Evolutionary conservation across 2,329 filamentous ascomycete species (phyloP).

Genomic region (Emergomyces africanus): DNA sequence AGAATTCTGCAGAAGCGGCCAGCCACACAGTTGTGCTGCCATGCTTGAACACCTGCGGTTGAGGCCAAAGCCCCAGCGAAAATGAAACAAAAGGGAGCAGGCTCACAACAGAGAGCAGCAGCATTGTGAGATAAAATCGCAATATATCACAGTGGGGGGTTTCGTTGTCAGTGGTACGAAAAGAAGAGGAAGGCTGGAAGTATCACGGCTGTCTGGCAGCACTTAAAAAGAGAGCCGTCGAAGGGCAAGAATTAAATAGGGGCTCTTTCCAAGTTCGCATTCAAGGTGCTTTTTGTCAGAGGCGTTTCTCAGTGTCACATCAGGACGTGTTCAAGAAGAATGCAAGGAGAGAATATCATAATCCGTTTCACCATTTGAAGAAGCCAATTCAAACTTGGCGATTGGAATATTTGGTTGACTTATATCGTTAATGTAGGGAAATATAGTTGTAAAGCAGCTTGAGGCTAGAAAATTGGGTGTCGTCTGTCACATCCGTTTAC

Average conservation of each 20-base stretch:
- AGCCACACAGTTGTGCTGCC: conserved; percentile 10
- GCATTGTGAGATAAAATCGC: not conserved
- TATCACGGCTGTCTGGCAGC: not conserved
- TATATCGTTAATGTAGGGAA: not conserved
- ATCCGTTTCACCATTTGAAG: not conserved
- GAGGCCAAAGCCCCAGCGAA: conserved; percentile 8
- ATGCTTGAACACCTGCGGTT: conserved; percentile 7
- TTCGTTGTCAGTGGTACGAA: not conserved
- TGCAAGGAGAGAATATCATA: not conserved
- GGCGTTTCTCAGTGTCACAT: not conserved
- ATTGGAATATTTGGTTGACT: not conserved
- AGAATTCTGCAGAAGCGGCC: conserved; percentile 6
- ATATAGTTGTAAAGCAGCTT: not conserved
- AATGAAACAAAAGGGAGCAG: not conserved
- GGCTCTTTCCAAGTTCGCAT: not conserved
- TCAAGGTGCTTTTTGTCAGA: not conserved
- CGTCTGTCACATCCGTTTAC: not conserved
- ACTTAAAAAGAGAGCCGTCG: not conserved
- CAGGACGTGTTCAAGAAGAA: not conserved
- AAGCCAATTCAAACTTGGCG: not conserved
- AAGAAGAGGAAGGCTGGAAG: not conserved
- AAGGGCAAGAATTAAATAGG: not conserved
- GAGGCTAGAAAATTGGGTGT: not conserved
- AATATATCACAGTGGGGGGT: not conserved
- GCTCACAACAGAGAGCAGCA: not conserved